Conservation (phyloP, 768 basidiomycete species). For the Boletales sp. region DNA sequence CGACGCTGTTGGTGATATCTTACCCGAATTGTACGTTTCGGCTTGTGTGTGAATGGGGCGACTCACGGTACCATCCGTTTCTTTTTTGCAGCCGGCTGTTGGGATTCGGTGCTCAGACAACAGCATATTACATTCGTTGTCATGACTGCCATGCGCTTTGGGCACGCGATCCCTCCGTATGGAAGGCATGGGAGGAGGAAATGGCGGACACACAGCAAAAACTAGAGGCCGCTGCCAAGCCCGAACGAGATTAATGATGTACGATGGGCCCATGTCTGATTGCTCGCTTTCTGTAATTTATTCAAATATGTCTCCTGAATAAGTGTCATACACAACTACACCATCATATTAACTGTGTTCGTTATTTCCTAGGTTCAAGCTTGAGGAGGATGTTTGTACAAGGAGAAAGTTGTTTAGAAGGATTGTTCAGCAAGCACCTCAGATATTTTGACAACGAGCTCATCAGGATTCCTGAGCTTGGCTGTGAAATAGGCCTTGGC, state of each 20-base stretch:
- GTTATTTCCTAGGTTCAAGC: not conserved
- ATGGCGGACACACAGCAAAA: constrained; percentile 35
- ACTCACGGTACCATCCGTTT: constrained; percentile 10
- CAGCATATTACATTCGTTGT: constrained; percentile 50
- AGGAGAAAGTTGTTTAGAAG: constrained; percentile 30
- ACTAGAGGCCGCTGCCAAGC: constrained; percentile 18
- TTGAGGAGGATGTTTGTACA: not conserved
- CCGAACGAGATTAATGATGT: not conserved
- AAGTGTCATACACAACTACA: not conserved
- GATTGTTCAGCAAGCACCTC: constrained; percentile 57
- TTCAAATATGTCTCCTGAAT: not conserved
- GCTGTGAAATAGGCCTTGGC: constrained; percentile 55
- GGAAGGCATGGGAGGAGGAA: constrained; percentile 45
- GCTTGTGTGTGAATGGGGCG: not conserved
- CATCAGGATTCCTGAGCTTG: constrained; percentile 43
- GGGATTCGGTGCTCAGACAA: constrained; percentile 33
- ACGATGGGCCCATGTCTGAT: too few species aligned
- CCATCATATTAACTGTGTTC: not conserved
- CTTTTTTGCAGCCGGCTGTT: constrained; percentile 36
- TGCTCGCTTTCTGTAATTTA: not conserved
- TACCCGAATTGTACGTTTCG: constrained; percentile 56
- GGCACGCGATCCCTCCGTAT: constrained; percentile 30
- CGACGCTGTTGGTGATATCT: constrained; percentile 47
- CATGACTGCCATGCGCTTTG: constrained; percentile 44
- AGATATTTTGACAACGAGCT: constrained; percentile 47